Evolutionary conservation across 2,329 filamentous ascomycete species (phyloP), one percentile per base, ranked within the genome.

Genomic region (Tolypocladium guangdongense): DNA sequence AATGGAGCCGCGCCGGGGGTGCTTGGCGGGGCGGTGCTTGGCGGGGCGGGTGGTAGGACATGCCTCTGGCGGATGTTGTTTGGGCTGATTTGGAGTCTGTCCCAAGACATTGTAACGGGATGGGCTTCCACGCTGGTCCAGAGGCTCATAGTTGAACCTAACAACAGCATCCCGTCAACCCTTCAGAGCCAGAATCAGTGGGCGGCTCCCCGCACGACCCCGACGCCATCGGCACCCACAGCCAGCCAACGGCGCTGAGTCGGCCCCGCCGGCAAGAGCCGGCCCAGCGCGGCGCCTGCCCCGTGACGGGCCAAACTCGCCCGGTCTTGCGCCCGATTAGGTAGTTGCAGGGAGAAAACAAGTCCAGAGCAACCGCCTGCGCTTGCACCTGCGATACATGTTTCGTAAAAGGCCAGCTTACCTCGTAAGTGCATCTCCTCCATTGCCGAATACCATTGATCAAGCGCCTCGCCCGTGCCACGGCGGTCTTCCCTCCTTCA

Each of bases 361-460:
- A 27, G n/a, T n/a, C n/a, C n/a, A n/a, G n/a, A 14, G 12, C 33
- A 35, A 35, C 11, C 33, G 3, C 3, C 10, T 14, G 32, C 41
- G 11, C 24, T n/a, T n/a, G 41, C 41, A 4, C 46, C 16, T 37
- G 48, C 48, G 48, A 49, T 49, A 49, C 33, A 14, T 49, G 38
- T 3, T 27, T 27, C 27, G 27, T 27, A 3, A 3, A 27, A 6
- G 27, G 27, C 27, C 27, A 6, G n/a, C 6, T 6, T 27, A 27
- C 27, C 27, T 27, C 27, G 27, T 58, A 57, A 47, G 20, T 58
- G 56, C 56, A 58, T 57, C 47, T 30, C 55, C 56, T 55, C 56
- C 56, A 52, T 58, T 58, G 56, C 37, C 38, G 12, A 24, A 58
- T 58, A 57, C 39, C 38, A 4, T 49, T 38, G 33, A 38, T 49